Base-by-base conservation (phyloP, 129 eudicot species). In the Gnaphalium uliginosum region DNA sequence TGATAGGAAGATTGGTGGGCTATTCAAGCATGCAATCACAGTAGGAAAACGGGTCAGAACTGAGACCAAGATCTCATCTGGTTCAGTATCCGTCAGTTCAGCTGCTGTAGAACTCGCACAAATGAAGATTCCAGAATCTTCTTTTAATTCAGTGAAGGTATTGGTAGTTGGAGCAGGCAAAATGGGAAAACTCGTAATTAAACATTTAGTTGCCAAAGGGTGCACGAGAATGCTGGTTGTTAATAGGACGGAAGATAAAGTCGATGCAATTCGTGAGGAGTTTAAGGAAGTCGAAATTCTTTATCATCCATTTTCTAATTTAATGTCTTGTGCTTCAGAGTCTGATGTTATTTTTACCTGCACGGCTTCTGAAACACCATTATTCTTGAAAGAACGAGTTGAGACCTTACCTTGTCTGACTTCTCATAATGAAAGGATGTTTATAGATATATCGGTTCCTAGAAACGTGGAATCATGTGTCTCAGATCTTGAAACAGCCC, bases 31-130 rank as follows among this genome's bases (percentile, higher is more conserved):
- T 65, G 96, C 98, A 68, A 89, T 89, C 66, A 86, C 86, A 4
- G 94, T 81, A 4, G 96, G 98, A 2, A 92, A 87, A 80, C 86
- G 96, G 10, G 98, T 92, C 21, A 86, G 96, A 67, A 87, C 89
- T 35, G 94, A 92, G 73, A 89, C 94, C 15, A 89, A 83, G 75
- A 87, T 89, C 54, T 82, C 96, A 43, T 72, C 87, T 0, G 97
- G 97, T 4, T 89, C 96, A 25, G 98, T 92, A 59, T 92, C 96
- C 0, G 98, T 89, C 35, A 86, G 94, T 83, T 89, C 98, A 41
- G 98, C 98, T 48, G 88, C 98, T 57, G 98, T 92, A 26, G 96
- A 92, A 79, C 96, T 92, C 24, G 96, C 98, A 18, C 81, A 76
- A 53, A 78, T 81, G 87, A 89, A 89, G 75, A 79, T 89, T 72